phyloP scores from a whole-genome alignment of 257 asterid species.

The Solanum sparsipilum region DNA sequence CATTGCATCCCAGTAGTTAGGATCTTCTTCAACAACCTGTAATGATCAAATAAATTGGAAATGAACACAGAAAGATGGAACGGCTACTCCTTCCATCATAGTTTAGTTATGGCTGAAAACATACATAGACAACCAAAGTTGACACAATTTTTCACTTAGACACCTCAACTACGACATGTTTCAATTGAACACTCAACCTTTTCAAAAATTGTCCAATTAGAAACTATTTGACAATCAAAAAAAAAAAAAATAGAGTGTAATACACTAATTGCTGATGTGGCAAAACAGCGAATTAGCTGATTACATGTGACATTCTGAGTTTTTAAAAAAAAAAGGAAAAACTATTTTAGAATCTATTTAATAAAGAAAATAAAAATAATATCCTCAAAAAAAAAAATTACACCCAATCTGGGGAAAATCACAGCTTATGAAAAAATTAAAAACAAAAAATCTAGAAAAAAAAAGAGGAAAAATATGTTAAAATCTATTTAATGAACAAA shows the following conservation, averaged over 20 bases:
- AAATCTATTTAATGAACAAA: neutral
- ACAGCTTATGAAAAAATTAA: neutral
- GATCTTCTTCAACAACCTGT: constrained; percentile 83
- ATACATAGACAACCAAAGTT: neutral
- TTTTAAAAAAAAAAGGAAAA: too few species aligned
- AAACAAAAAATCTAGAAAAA: neutral
- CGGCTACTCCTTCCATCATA: neutral
- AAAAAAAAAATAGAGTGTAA: neutral
- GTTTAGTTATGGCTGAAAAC: neutral
- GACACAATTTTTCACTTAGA: neutral
- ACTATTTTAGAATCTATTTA: neutral
- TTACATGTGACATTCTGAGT: too few species aligned
- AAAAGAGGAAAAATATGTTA: neutral
- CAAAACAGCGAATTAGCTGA: neutral
- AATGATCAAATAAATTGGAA: neutral
- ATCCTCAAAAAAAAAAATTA: neutral
- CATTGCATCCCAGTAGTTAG: constrained; percentile 78
- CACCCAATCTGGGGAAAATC: neutral
- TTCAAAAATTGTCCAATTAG: neutral
- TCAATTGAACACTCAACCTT: neutral
- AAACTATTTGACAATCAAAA: neutral
- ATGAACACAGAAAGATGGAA: neutral
- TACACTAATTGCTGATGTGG: neutral
- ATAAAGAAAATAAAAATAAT: too few species aligned
- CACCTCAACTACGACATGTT: neutral